Evolutionary conservation across 176 grass and related monocot genomes (phyloP).

Genomic region (barley (Hordeum vulgare)): DNA sequence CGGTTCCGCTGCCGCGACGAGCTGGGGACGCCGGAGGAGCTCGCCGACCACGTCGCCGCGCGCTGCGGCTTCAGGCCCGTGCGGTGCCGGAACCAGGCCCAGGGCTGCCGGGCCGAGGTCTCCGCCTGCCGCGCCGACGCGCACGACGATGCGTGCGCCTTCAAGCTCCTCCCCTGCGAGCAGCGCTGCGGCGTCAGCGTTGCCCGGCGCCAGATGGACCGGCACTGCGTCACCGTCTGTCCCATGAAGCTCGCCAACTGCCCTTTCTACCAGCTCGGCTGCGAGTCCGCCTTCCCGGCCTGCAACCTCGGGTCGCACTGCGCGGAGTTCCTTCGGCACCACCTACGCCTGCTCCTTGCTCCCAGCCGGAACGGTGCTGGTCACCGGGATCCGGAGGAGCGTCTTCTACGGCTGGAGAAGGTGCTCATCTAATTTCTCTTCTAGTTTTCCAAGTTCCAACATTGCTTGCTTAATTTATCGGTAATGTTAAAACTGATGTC

Average conservation of each 20-base stretch:
- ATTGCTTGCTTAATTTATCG: background rate
- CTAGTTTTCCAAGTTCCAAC: background rate
- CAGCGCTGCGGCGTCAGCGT: background rate
- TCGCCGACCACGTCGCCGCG: background rate
- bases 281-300: conserved; percentile 9
- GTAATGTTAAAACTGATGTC: background rate
- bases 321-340: background rate
- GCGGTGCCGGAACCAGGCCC: background rate
- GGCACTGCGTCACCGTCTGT: background rate
- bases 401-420: background rate
- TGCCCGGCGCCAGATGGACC: background rate
- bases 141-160: background rate
- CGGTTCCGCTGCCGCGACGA: background rate
- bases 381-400: background rate
- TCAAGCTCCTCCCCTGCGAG: background rate
- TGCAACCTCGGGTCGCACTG: background rate
- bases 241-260: conserved; percentile 9
- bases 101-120: background rate
- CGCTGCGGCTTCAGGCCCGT: background rate
- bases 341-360: background rate
- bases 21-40: background rate
- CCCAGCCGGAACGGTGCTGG: background rate
- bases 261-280: background rate
- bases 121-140: background rate
- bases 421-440: background rate